Evolutionary conservation across 169 alveolate species (phyloP).

Genomic region (Sarcocystis neurona): DNA sequence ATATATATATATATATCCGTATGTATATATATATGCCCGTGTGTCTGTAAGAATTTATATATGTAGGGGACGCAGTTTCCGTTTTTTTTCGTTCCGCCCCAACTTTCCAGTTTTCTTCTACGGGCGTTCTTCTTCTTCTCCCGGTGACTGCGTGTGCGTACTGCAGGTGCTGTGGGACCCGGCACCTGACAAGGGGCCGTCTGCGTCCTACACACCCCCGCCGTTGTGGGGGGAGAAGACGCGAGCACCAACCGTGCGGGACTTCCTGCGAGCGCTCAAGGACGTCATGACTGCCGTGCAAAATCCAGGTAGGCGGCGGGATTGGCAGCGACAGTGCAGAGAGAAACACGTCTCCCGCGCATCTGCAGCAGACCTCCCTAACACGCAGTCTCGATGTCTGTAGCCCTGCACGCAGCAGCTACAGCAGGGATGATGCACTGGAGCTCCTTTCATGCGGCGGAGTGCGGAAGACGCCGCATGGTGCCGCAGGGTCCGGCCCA

Average conservation of each 20-base stretch:
- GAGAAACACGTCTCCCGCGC: not conserved
- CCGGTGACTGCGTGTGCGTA: not conserved
- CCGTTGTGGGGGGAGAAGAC: constrained; percentile 29
- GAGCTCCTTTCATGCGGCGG: no score
- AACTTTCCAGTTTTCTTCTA: no score
- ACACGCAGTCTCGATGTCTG: not conserved
- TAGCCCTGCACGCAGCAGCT: no score
- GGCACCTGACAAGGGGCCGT: not conserved
- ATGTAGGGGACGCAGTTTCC: not conserved
- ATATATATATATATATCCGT: not conserved
- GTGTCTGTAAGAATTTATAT: not conserved
- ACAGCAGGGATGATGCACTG: no score
- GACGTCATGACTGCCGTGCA: constrained; percentile 67
- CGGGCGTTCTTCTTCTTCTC: not conserved
- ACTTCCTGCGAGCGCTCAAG: constrained; percentile 57
- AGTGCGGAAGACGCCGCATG: no score
- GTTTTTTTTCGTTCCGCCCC: no score
- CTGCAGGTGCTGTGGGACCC: constrained; percentile 60
- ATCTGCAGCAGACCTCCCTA: not conserved
- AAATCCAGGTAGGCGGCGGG: constrained; percentile 51
- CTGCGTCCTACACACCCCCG: constrained; percentile 22
- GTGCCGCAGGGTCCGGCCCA: no score
- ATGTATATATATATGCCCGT: not conserved
- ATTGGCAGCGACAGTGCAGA: not conserved
- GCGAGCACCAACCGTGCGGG: constrained; percentile 49